Evolutionary conservation across 345 rosid genomes (phyloP).

Genomic region (Eucalyptus dawsonii): DNA sequence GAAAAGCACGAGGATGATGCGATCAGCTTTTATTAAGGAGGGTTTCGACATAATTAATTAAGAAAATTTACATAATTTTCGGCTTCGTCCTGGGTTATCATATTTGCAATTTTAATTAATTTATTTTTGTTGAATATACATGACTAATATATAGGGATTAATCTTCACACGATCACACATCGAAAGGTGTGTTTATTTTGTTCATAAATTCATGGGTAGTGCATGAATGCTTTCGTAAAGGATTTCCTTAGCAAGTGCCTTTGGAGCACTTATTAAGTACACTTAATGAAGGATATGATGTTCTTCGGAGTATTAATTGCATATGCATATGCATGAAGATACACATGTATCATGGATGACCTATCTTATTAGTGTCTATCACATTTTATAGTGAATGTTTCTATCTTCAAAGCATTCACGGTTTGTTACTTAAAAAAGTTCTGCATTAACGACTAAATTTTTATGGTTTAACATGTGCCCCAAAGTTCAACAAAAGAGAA

Average conservation of each 20-base stretch:
- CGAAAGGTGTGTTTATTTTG: background rate
- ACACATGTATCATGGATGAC: background rate
- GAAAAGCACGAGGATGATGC: background rate
- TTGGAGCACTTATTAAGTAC: background rate
- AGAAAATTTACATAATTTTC: background rate
- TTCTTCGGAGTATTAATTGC: background rate
- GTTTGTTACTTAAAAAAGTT: background rate
- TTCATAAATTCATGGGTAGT: background rate
- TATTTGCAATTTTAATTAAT: background rate
- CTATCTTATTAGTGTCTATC: background rate
- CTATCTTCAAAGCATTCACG: background rate
- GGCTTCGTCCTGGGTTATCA: fast-evolving
- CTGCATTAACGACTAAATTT: background rate
- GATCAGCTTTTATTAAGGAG: background rate
- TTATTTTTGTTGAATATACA: background rate
- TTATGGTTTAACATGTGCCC: background rate
- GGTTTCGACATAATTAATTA: background rate
- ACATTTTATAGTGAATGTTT: background rate
- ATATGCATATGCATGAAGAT: background rate
- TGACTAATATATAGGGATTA: background rate
- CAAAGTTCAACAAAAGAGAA: background rate
- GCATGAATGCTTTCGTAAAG: background rate
- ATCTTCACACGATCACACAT: background rate
- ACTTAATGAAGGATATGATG: background rate
- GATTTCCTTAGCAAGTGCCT: background rate